A percentile compares a stretch with the other conserved stretches of the same genome.
phyloP scores from a whole-genome alignment of 2,329 filamentous ascomycete species.

The Didymella exigua region DNA sequence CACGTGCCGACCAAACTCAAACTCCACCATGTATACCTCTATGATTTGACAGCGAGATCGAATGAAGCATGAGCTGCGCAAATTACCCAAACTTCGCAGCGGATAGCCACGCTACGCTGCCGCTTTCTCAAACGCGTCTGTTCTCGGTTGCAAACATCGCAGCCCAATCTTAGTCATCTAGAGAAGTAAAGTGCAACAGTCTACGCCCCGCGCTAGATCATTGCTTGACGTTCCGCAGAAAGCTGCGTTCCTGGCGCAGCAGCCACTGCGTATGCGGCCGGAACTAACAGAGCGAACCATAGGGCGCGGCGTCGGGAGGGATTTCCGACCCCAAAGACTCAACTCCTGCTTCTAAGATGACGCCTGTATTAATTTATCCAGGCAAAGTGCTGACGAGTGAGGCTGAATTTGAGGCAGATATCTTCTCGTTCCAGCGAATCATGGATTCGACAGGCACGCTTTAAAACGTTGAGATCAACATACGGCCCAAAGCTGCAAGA shows the following conservation, averaged over 20 bases:
- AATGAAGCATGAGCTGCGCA: neutral
- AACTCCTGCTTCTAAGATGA: neutral
- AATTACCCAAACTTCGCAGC: constrained; percentile 1
- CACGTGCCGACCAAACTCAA: constrained; percentile 3
- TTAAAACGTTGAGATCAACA: neutral
- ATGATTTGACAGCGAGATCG: neutral
- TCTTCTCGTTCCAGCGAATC: neutral
- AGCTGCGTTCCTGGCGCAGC: constrained; percentile 11
- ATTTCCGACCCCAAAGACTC: neutral
- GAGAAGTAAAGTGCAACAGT: neutral
- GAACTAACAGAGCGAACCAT: constrained; percentile 8
- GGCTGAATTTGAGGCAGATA: constrained; percentile 1
- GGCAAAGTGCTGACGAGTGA: neutral
- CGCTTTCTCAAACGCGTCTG: constrained; percentile 1
- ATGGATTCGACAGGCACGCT: neutral
- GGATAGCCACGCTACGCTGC: neutral
- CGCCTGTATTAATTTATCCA: neutral
- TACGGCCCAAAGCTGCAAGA: neutral
- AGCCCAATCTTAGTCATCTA: constrained; percentile 4
- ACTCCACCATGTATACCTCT: neutral
- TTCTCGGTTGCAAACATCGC: neutral
- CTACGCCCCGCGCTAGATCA: neutral
- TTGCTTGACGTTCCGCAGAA: neutral
- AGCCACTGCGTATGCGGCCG: constrained; percentile 12
- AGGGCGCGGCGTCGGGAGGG: neutral